Percentiles rank a stretch among this genome's conserved stretches.
These are phyloP conservation scores for Coniosporium tulheliwenetii DNA, from an alignment of 2,329 filamentous ascomycete genomes.

Conservation along the genomic window DNA sequence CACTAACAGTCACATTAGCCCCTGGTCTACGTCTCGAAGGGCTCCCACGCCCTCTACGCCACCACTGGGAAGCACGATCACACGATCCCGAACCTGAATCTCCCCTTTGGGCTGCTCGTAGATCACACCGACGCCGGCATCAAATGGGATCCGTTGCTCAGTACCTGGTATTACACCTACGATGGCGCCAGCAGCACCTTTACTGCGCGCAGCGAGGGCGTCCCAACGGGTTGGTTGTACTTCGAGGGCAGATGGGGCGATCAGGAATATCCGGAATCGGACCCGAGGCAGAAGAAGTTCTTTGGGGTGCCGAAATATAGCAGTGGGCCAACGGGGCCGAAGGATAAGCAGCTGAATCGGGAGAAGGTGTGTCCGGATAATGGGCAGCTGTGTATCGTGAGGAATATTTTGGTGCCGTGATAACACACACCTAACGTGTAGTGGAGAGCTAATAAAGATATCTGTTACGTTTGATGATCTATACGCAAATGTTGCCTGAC, in stretches of 20 bases:
- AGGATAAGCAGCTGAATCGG: slow-evolving; percentile 41
- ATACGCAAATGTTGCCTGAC: no score
- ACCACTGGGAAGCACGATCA: slow-evolving; percentile 45
- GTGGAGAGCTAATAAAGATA: no score
- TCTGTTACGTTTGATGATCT: no score
- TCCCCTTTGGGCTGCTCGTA: slow-evolving; percentile 35
- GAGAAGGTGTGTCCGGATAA: slow-evolving; percentile 40
- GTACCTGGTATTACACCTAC: slow-evolving; percentile 41
- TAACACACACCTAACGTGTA: no score
- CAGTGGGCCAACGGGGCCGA: slow-evolving; percentile 45
- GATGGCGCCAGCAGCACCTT: slow-evolving; percentile 26
- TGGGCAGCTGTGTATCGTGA: slow-evolving; percentile 26
- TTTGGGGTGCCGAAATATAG: slow-evolving; percentile 32
- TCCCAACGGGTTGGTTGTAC: slow-evolving; percentile 38
- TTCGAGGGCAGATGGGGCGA: slow-evolving; percentile 50
- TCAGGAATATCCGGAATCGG: slow-evolving; percentile 36
- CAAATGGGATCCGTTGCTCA: slow-evolving; percentile 44
- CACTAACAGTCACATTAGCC: slow-evolving; percentile 18
- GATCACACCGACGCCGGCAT: slow-evolving; percentile 39
- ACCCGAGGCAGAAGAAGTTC: slow-evolving; percentile 30
- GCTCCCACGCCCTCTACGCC: slow-evolving; percentile 51
- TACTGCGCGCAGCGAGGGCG: slow-evolving; percentile 27
- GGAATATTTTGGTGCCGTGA: slow-evolving; percentile 20
- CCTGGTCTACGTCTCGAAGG: slow-evolving; percentile 41
- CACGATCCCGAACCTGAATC: slow-evolving; percentile 43